Evolutionary conservation across 1,284 basidiomycete species (phyloP).

Genomic region (Moesziomyces sp.): DNA sequence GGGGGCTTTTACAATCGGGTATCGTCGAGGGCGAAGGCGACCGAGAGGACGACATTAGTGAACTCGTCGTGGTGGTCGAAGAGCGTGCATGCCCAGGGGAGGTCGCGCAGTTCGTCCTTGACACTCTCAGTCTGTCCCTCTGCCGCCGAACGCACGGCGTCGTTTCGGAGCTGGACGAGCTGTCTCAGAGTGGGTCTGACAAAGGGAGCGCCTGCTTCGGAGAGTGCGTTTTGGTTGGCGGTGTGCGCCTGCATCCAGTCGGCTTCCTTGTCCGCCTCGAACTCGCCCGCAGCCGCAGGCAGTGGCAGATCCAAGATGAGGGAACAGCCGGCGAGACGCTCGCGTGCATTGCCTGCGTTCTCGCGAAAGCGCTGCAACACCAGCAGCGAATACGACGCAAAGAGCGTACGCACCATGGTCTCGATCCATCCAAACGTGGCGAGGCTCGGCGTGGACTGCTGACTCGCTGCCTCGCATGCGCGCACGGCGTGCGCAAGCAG

Average conservation of each 20-base stretch:
- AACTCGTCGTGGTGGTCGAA: slow-evolving; percentile 59
- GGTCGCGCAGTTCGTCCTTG: slow-evolving; percentile 30
- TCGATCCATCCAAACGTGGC: slow-evolving; percentile 46
- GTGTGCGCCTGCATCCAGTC: slow-evolving; percentile 43
- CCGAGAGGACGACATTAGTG: slow-evolving; percentile 54
- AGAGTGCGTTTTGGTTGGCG: slow-evolving; percentile 22
- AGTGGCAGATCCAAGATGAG: slow-evolving; percentile 54
- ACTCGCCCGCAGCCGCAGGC: slow-evolving; percentile 53
- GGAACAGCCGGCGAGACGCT: slow-evolving; percentile 44
- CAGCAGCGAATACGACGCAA: slow-evolving; percentile 56
- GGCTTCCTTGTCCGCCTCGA: slow-evolving; percentile 53
- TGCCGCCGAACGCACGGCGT: slow-evolving; percentile 3
- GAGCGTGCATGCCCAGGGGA: slow-evolving; percentile 23
- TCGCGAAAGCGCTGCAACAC: slow-evolving; percentile 61
- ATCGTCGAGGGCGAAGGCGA: slow-evolving; percentile 57
- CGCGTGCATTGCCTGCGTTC: slow-evolving; percentile 30
- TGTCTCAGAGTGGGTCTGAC: slow-evolving; percentile 39
- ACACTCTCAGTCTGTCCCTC: slow-evolving; percentile 1
- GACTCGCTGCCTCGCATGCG: slow-evolving; percentile 17
- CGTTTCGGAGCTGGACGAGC: slow-evolving; percentile 40
- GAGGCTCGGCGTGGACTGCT: slow-evolving; percentile 4
- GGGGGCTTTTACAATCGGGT: slow-evolving; percentile 7
- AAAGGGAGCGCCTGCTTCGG: slow-evolving; percentile 25
- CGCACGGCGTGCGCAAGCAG: slow-evolving; percentile 19
- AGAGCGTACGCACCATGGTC: slow-evolving; percentile 57